Evolutionary conservation across 495 filamentous ascomycete genomes (phyloP).

Genomic region (Aspergillus coremiiformis): DNA sequence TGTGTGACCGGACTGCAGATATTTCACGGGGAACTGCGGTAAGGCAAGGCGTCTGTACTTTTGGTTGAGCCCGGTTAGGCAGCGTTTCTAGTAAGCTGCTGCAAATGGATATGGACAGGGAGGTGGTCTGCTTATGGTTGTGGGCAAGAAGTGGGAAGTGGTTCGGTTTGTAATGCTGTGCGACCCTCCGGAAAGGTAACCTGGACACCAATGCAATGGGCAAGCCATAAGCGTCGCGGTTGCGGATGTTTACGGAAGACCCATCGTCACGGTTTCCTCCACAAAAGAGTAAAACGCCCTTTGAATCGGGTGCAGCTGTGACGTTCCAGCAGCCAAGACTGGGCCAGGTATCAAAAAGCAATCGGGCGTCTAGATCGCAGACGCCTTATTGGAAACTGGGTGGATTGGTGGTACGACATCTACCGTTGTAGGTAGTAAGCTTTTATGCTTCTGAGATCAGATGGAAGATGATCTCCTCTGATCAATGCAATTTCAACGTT

Average conservation of each 20-base stretch:
- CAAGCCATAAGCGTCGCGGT: background rate
- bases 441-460: background rate
- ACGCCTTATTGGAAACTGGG: background rate
- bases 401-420: background rate
- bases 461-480: background rate
- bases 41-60: background rate
- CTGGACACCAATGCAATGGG: background rate
- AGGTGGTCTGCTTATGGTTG: constrained; percentile 1
- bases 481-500: background rate
- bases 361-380: background rate
- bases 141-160: background rate
- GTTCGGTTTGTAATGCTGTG: background rate
- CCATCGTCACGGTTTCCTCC: background rate
- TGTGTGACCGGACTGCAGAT: constrained; percentile 1
- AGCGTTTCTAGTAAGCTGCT: background rate
- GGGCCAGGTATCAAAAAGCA: background rate
- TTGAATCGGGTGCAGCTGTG: background rate
- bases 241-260: background rate
- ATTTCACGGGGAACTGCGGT: background rate
- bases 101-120: background rate
- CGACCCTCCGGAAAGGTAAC: background rate
- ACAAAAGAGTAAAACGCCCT: background rate
- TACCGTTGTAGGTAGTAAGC: background rate
- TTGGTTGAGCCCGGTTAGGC: background rate
- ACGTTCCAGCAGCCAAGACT: background rate